These are phyloP conservation scores for Talaromyces islandicus DNA, from an alignment of 2,329 filamentous ascomycete species.

Conservation along the genomic window DNA sequence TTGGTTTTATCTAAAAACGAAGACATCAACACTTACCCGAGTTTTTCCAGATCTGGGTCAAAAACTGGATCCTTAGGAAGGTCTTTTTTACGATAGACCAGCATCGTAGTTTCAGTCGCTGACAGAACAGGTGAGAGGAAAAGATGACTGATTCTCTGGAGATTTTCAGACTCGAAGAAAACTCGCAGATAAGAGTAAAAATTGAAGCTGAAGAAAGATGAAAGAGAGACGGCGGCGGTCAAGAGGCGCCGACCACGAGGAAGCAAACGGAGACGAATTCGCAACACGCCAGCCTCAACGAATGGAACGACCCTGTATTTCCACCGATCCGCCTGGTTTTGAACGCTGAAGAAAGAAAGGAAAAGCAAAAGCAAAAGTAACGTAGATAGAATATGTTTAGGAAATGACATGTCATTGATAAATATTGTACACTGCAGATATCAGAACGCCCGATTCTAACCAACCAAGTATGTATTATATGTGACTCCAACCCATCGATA, in stretches of 20 bases:
- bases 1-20: not conserved
- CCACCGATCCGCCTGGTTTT: not conserved
- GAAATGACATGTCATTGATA: not conserved
- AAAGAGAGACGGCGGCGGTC: not conserved
- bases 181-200: too few species aligned
- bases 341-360: not conserved
- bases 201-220: not conserved
- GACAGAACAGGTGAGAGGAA: not conserved
- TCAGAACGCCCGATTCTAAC: slow-evolving; percentile 1
- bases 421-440: slow-evolving; percentile 6
- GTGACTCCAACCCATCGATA: not conserved
- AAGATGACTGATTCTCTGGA: not conserved
- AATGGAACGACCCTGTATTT: not conserved
- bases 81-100: slow-evolving; percentile 61
- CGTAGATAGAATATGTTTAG: not conserved
- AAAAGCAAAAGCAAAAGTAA: not conserved
- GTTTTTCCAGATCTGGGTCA: slow-evolving; percentile 57
- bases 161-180: not conserved
- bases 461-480: not conserved
- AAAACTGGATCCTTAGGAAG: slow-evolving; percentile 68
- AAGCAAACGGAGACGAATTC: not conserved
- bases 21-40: slow-evolving; percentile 56
- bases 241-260: not conserved
- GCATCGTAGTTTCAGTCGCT: slow-evolving; percentile 53
- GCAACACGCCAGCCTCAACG: not conserved